Conservation (phyloP, 225 moss, liverwort and hornwort genomes). For the Pleurozium schreberi region DNA sequence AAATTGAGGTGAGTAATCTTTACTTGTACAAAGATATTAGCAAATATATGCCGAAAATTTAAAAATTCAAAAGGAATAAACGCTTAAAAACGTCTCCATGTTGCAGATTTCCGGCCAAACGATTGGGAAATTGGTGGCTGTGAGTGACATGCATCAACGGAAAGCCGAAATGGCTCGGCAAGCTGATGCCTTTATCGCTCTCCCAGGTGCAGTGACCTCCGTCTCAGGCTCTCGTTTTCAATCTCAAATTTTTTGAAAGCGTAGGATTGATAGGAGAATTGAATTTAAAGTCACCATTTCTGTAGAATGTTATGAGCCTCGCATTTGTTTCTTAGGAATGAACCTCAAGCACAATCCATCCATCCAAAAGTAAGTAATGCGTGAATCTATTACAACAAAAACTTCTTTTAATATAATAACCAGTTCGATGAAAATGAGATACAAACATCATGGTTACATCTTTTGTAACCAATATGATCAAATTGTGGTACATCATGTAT, state of each 20-base stretch:
- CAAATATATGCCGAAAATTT: not conserved
- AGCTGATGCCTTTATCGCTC: slow-evolving; percentile 87
- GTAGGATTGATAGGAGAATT: not conserved
- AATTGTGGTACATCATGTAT: not conserved
- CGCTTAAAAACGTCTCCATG: not conserved
- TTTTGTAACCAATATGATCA: not conserved
- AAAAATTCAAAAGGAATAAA: not conserved
- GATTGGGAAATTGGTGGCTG: slow-evolving; percentile 53
- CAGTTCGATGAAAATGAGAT: not conserved
- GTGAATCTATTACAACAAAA: not conserved
- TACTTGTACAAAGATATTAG: not conserved
- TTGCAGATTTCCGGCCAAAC: slow-evolving; percentile 65
- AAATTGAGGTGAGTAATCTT: not conserved
- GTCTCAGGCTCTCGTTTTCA: not conserved
- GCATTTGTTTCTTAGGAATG: not conserved
- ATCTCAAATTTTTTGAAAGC: not conserved
- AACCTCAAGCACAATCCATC: not conserved
- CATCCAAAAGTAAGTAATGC: too few species aligned
- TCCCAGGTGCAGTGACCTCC: slow-evolving; percentile 39
- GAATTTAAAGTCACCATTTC: too few species aligned
- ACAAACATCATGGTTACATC: not conserved
- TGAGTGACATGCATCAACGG: slow-evolving; percentile 78
- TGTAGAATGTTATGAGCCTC: not conserved
- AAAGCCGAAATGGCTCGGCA: slow-evolving; percentile 93
- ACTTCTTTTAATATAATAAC: not conserved